Base-by-base conservation (phyloP, 306 rosid genomes). In the Prunus kanzakura region DNA sequence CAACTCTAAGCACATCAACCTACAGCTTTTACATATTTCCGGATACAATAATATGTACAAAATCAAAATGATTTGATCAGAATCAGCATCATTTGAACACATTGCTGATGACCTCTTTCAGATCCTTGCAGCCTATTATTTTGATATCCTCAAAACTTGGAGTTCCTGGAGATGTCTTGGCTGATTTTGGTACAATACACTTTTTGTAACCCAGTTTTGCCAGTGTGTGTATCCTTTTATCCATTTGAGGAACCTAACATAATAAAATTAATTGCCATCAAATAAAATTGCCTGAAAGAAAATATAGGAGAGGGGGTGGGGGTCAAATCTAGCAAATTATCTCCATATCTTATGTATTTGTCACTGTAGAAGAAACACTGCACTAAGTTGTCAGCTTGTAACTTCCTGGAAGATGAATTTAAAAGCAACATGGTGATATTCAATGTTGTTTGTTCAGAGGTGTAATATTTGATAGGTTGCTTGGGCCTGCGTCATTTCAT, bases 221-320 rank as follows among this genome's bases (percentile, higher is more conserved):
- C 78, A 92, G 64, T 3, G 92, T 87, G 67, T 85, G 58, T 25
- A 95, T 76, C 82, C 99, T 90, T 89, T 86, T 95, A 46, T 95
- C 99, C 86, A 90, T 88, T 78, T 90, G 82, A 72, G 97, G 82
- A 55, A 95, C 98, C 98, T 94, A 84, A 46, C 64, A 70, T 20
- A 13, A 27, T 14, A 49, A 23, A 54, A 7, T 19, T 11, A 14
- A 20, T 18, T 4, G 19, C 9, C 12, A 8, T 75, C 38, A 64
- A 25, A 64, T 25, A 18, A 20, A 19, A 47, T 6, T 71, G 52
- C 51, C 10, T 11, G 63, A 35, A 41, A 70, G n/a, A 62, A 63
- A 55, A 55, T 11, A 55, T 30, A 41, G 27, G 12, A 57, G 61
- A 57, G 60, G 62, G 29, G 20, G 4, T 22, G 6, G 30, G 4